Evolutionary conservation across 805 yeast genomes (phyloP), one percentile per base, ranked within the genome.

Genomic region (Suhomyces pyralidae): DNA sequence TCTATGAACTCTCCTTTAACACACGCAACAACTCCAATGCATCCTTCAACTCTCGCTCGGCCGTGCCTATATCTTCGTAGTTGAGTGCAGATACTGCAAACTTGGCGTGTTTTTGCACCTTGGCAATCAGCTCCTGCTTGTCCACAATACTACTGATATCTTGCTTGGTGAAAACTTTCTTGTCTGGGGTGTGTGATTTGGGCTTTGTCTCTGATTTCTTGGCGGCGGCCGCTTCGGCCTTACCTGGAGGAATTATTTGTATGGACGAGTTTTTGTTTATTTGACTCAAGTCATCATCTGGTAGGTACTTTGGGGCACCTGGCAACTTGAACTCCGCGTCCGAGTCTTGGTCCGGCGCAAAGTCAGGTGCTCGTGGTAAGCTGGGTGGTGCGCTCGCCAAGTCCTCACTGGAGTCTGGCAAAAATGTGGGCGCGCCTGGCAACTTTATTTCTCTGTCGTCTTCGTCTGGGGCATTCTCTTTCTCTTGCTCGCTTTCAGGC

Each of bases 11-110:
- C 8, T 48, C 43, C 53, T 45, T 40, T 5, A 54, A 40, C 40
- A 22, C 10, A 22, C 55, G 63, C 48, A 81, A 61, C 36, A 83
- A 59, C 17, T 73, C 77, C 42, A 86, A 65, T 0, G 90, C 90
- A 24, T 73, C 64, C 15, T 69, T 65, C 46, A 88, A 67, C 62
- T 88, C 90, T 36, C 70, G 72, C 44, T 83, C 81, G 2, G 93
- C 93, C 0, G 93, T 88, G 2, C 65, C 77, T 34, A 81, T 69
- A 60, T 88, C 96, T 55, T 88, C 93, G 64, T 86, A 88, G 62
- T 86, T 86, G 63, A 88, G 73, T 0, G 96, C 94, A 52, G 90
- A 84, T 6, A 86, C 82, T 1, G 91, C 93, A 64, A 84, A 88
- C 63, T 82, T 86, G 30, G 92, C 88, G 54, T 78, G 80, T 59